Evolutionary conservation across 2,329 filamentous ascomycete genomes (phyloP).

Genomic region (Talaromyces sp.): DNA sequence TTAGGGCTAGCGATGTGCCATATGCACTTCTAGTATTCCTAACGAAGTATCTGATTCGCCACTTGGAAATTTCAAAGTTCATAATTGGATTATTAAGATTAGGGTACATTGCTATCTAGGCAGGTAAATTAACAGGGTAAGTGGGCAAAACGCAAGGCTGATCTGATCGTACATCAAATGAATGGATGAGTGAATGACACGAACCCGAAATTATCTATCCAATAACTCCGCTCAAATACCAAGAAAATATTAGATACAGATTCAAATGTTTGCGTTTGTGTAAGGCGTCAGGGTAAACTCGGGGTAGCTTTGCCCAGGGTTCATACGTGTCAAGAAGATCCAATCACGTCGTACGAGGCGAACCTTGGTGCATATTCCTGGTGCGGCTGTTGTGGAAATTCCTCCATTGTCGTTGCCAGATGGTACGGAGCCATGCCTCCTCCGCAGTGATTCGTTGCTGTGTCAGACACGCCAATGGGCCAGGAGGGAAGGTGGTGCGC

Average conservation of each 20-base stretch:
- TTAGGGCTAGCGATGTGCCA: not conserved
- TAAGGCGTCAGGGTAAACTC: not conserved
- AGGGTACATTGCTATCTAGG: not conserved
- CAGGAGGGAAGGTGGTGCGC: not conserved
- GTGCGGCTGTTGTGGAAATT: not conserved
- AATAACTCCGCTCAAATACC: not conserved
- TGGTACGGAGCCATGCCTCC: not conserved
- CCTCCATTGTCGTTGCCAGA: not conserved
- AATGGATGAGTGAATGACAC: not conserved
- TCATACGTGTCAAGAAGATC: constrained; percentile 3
- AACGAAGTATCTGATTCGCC: not conserved
- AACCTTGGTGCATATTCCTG: not conserved
- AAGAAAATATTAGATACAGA: not conserved
- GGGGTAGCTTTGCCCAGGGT: no score
- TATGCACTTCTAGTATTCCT: not conserved
- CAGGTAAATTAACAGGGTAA: not conserved
- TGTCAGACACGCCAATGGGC: not conserved
- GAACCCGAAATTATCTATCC: not conserved
- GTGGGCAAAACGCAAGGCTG: not conserved
- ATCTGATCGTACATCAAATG: not conserved
- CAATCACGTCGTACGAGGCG: constrained; percentile 1
- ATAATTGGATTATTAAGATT: not conserved
- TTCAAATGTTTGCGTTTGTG: not conserved
- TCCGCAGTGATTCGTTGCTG: not conserved
- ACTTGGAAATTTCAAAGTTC: not conserved